Conservation (phyloP, 352 stramenopile genomes). For the Globisporangium nunn region DNA sequence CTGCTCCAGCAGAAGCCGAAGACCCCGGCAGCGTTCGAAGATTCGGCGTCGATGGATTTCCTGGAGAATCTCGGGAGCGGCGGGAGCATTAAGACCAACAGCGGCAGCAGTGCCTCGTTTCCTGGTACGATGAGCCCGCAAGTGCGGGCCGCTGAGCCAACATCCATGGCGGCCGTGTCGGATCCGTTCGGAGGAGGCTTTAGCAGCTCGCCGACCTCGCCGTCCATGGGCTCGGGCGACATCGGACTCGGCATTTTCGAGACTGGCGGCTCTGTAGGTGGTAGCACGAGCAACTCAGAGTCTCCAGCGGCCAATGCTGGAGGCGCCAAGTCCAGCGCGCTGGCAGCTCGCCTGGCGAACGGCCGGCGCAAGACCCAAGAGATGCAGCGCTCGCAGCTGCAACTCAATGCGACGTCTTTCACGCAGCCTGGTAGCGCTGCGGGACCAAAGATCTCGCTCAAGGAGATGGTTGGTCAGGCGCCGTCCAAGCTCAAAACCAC, state of each 20-base stretch:
- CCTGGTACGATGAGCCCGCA: conserved; percentile 6
- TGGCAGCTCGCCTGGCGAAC: conserved; percentile 52
- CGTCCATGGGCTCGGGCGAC: conserved; percentile 4
- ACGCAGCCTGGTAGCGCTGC: conserved; percentile 12
- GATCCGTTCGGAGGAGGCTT: conserved; percentile 29
- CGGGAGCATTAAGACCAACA: conserved; percentile 23
- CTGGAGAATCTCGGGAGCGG: conserved; percentile 44
- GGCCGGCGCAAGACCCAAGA: conserved; percentile 68
- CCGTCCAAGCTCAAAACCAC: neutral
- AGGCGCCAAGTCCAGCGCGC: conserved; percentile 42
- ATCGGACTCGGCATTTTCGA: conserved; percentile 14
- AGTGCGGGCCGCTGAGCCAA: conserved; percentile 15
- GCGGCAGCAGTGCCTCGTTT: conserved; percentile 13
- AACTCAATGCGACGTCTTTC: conserved; percentile 53
- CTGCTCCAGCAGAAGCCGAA: conserved; percentile 68
- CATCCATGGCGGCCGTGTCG: conserved; percentile 7
- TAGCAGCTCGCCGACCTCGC: conserved; percentile 4
- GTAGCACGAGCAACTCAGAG: neutral
- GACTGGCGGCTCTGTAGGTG: neutral
- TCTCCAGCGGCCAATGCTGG: conserved; percentile 5
- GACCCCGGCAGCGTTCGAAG: conserved; percentile 22
- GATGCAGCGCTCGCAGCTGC: conserved; percentile 48
- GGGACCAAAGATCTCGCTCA: conserved; percentile 48
- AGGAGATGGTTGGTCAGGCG: conserved; percentile 28
- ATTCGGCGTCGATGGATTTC: conserved; percentile 57